Evolutionary conservation across 768 basidiomycete species (phyloP).

Genomic region (Pleurotus platypus): DNA sequence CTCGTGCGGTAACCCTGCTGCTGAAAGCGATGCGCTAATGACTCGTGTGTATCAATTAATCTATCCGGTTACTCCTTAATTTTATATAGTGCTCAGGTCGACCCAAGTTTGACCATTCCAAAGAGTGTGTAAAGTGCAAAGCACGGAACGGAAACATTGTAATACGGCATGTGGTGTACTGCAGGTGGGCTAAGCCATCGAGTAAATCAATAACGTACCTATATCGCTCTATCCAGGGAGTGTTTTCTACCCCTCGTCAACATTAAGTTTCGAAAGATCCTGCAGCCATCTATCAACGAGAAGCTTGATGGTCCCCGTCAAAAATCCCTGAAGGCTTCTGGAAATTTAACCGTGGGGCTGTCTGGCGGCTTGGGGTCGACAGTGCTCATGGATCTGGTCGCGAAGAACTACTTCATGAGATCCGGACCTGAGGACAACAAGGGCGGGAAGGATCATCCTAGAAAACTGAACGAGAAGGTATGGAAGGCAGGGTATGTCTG

Average conservation of each 20-base stretch:
- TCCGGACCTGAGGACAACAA: conserved; percentile 25
- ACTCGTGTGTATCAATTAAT: conserved; percentile 41
- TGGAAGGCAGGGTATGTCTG: conserved; percentile 64
- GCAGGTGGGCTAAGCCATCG: conserved; percentile 52
- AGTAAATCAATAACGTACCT: no score
- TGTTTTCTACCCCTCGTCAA: conserved; percentile 66
- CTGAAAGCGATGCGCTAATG: conserved; percentile 63
- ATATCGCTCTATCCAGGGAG: conserved; percentile 30
- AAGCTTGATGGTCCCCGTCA: conserved; percentile 52
- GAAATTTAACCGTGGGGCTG: conserved; percentile 64
- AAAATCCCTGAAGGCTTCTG: conserved; percentile 60
- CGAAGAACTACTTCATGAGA: conserved; percentile 50
- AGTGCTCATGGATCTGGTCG: conserved; percentile 65
- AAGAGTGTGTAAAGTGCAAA: conserved; percentile 74
- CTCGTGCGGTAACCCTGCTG: conserved; percentile 64
- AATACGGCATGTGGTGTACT: conserved; percentile 78
- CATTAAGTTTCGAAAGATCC: conserved; percentile 57
- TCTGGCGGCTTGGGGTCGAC: conserved; percentile 82
- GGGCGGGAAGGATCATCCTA: conserved; percentile 67
- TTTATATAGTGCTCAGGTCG: conserved; percentile 40
- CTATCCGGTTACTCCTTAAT: background rate
- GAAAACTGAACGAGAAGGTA: conserved; percentile 41
- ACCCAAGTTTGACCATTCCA: conserved; percentile 64
- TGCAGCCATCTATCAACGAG: conserved; percentile 64
- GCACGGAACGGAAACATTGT: conserved; percentile 60